Base-by-base conservation (phyloP, 108 stramenopile species). In the Epithemia pelagica region DNA sequence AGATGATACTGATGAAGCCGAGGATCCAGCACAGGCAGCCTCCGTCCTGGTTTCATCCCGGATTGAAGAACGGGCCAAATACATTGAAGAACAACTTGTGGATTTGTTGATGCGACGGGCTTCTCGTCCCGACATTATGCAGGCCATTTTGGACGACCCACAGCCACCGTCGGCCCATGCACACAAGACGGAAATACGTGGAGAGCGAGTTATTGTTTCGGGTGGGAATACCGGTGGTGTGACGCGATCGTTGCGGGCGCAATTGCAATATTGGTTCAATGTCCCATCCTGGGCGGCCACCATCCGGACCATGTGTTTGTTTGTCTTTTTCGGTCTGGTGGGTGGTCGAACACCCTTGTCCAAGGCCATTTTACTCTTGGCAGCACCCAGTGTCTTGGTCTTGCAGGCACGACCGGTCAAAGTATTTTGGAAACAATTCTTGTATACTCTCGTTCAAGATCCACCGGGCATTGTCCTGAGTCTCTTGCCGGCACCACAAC, bases 311-410 rank as follows among this genome's bases (percentile, higher is more conserved):
- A 86, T 76, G 59, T 66, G 88, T 24, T 75, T 93, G 30, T 88
- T 90, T 65, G 73, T 93, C 54, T 88, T 93, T 73, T 87, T 90
- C 61, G 92, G 92, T 7, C 85, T 78, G 55, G 90, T 93, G 66
- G 92, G 92, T 24, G 89, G 88, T 0, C 81, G 81, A n/a, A 82
- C 81, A 57, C 73, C 75, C 59, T 63, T 86, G 27, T 85, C 81
- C 52, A 70, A 85, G 10, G 59, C 69, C 10, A 72, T 89, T 30
- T 28, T 93, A 58, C 65, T 89, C 26, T 70, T 86, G 56, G 75
- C 79, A 2, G 87, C 89, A 24, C 92, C 92, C 0, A 32, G 84
- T 24, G 88, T 85, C 61, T 88, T 93, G 58, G 32, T 88, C 15
- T 28, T 93, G 27, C 92, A 93, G 64, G 86, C 87, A 28, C 77